Base-by-base conservation (phyloP, 768 basidiomycete species). In the Xerocomellus amylosporus region DNA sequence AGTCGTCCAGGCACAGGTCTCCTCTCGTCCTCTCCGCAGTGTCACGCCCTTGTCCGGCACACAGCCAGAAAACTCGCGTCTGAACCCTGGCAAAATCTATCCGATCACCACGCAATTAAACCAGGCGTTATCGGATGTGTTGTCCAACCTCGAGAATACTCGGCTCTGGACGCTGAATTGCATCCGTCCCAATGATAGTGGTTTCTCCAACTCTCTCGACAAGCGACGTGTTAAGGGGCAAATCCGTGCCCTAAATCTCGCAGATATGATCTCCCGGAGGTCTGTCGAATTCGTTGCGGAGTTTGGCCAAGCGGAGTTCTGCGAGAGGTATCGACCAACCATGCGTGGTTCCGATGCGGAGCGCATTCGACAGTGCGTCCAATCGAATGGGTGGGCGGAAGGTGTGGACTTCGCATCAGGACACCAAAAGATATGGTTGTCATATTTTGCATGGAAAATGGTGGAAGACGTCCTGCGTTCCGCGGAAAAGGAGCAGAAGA, bases 1-100 rank as follows among this genome's bases (percentile, higher is more conserved):
- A 56, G 77, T 84, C 53, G 84, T 85, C 30, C 83, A 85, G 62
- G 82, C 84, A 24, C 84, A 86, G 60, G 82, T 86, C 8, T 81
- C 82, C 5, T 78, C 78, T 15, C 77, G 77, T 8, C 82, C 84
- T 19, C 73, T 86, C 10, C 79, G 85, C 26, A 69, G 69, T 14
- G 74, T 77, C 5, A 79, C 79, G 0, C 63, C 71, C n/a, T 62
- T 78, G 37, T 41, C 67, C 22, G 48, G 51, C 61, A 22, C 49
- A 46, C 47, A 51, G 19, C 66, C 74, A 34, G 76, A 77, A 45
- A 73, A 70, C 49, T 55, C 76, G 0, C 77, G 70, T 28, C 69
- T 83, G 22, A 83, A 83, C 59, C 71, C 79, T 2, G 64, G 69
- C 45, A 80, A 79, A 62, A 77, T 80, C 31, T 84, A 84, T 58